Base-by-base conservation (phyloP, 805 yeast genomes). In the Cyberlindnera xylosilytica region DNA sequence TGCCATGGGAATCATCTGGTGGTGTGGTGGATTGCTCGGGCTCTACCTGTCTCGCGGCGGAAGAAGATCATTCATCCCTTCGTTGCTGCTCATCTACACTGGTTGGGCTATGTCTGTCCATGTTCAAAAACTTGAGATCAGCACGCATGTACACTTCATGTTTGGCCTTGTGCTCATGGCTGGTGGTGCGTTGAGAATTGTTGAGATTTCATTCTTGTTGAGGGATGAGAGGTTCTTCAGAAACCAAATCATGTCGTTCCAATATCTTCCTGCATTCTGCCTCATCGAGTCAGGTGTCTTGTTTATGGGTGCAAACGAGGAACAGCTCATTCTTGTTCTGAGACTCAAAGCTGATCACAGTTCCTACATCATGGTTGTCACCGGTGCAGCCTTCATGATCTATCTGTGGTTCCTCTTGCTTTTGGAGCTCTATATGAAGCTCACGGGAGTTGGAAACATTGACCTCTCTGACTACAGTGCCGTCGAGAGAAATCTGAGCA, bases 21-120 rank as follows among this genome's bases (percentile, higher is more conserved):
- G 97, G 95, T 78, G 87, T 38, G 95, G 96, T 42, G 98, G 97
- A 7, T 66, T 89, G 50, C 63, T 89, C 20, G 98, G 98, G 1
- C 72, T 91, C 46, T 85, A 76, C 63, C 65, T 90, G 44, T 76
- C 95, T 2, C 68, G 87, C 57, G 77, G 78, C 39, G 79, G 83
- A 35, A 69, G 71, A 45, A 74, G 97, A 52, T 75, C 84, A 27
- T 85, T 81, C 53, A 66, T 91, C 28, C 98, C 98, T 2, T 82
- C 95, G 2, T 52, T 89, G 31, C 77, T 93, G 38, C 74, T 91
- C 49, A 78, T 89, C 11, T 83, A 85, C 58, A 91, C 97, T 0
- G 98, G 97, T 1, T 91, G 87, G 76, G 84, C 97, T 34, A 91
- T 91, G 98, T 76, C 90, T 31, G 85, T 87, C 52, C 98, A 91